Evolutionary conservation across 2,329 filamentous ascomycete species (phyloP).

Genomic region (Lasiodiplodia sp.): DNA sequence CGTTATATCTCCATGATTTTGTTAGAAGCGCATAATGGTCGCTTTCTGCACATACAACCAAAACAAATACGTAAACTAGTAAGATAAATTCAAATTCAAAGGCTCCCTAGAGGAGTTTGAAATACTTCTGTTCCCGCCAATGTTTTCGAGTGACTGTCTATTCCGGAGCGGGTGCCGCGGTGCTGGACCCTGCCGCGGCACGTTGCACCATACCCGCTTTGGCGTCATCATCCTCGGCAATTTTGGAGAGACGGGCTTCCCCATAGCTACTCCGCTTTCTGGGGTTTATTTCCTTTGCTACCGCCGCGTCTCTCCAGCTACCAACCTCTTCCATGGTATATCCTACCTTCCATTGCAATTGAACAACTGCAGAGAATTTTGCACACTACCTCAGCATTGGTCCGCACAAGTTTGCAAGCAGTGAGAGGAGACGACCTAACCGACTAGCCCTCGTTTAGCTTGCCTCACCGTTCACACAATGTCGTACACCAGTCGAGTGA

Average conservation of each 20-base stretch:
- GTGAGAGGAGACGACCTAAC: not conserved
- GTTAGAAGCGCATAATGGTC: slow-evolving; percentile 1
- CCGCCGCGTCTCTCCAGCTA: not conserved
- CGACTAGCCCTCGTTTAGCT: not conserved
- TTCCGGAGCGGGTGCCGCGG: slow-evolving; percentile 6
- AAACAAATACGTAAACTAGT: slow-evolving; percentile 12
- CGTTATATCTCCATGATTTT: slow-evolving; percentile 12
- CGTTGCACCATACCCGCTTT: not conserved
- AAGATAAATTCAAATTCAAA: slow-evolving; percentile 18
- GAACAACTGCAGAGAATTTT: not conserved
- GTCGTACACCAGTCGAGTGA: slow-evolving; percentile 59
- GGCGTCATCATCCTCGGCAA: slow-evolving; percentile 24
- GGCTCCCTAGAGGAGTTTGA: not conserved
- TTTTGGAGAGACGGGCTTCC: not conserved
- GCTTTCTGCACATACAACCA: slow-evolving; percentile 10
- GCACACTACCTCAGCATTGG: not conserved
- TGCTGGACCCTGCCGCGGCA: slow-evolving; percentile 18
- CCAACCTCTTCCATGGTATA: not conserved
- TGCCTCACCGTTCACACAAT: slow-evolving; percentile 6
- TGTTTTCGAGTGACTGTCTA: not conserved
- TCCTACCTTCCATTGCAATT: not conserved
- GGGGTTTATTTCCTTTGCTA: slow-evolving; percentile 1
- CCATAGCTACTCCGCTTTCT: slow-evolving; percentile 20
- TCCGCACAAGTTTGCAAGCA: not conserved
- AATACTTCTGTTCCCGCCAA: not conserved